These are phyloP conservation scores for Aurantiochytrium sp. DNA, from an alignment of 108 stramenopile species.

Conservation along the genomic window DNA sequence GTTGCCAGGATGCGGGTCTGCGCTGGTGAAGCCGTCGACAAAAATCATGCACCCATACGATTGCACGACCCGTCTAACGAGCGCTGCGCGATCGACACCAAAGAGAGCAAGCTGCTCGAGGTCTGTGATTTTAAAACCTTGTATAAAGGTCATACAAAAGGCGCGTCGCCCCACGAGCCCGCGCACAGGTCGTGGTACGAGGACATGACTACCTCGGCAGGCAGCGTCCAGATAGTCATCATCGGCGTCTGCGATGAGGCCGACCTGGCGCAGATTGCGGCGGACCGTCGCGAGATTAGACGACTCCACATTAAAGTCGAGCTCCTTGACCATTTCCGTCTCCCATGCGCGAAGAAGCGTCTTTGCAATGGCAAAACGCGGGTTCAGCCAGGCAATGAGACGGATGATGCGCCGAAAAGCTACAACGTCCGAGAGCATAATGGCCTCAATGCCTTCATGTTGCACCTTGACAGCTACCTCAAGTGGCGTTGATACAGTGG, in stretches of 20 bases:
- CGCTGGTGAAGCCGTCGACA: background rate
- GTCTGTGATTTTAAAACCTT: conserved; percentile 1
- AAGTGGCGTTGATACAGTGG: conserved; percentile 16
- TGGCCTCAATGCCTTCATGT: conserved; percentile 76
- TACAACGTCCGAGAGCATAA: conserved; percentile 73
- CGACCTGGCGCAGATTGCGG: background rate
- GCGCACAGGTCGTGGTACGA: background rate
- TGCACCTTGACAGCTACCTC: conserved; percentile 93
- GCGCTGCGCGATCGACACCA: background rate
- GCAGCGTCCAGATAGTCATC: background rate
- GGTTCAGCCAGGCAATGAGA: conserved; percentile 3
- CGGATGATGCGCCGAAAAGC: background rate
- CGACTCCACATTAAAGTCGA: background rate
- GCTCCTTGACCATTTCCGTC: background rate
- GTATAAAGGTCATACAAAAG: background rate
- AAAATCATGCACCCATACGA: background rate
- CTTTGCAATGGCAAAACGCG: background rate
- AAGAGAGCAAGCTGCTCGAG: background rate
- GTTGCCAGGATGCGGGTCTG: conserved; percentile 19
- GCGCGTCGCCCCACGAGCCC: background rate
- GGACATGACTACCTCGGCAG: background rate
- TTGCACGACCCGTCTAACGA: background rate
- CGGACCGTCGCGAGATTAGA: background rate
- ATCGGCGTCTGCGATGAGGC: background rate
- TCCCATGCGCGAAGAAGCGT: background rate